Conservation (phyloP, 2,329 filamentous ascomycete genomes). For the Alternaria ethzedia region DNA sequence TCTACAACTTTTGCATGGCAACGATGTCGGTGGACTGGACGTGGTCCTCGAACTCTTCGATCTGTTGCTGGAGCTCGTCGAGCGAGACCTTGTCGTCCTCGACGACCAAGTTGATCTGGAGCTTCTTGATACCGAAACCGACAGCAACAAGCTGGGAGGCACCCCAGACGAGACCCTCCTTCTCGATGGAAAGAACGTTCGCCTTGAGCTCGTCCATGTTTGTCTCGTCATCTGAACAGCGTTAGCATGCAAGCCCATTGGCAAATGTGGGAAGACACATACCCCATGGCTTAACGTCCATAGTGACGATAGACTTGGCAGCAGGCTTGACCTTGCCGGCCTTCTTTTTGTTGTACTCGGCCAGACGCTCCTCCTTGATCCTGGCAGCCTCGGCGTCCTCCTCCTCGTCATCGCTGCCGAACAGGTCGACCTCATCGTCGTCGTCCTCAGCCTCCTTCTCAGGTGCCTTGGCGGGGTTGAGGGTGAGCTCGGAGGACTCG, state of each 20-base stretch:
- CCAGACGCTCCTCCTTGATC: conserved; percentile 87
- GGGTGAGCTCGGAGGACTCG: conserved; percentile 74
- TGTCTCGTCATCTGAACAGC: conserved; percentile 80
- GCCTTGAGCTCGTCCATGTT: conserved; percentile 83
- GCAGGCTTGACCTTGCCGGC: conserved; percentile 86
- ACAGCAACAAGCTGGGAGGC: conserved; percentile 85
- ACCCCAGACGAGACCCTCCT: conserved; percentile 97
- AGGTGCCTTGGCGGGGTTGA: conserved; percentile 86
- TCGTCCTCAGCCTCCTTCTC: conserved; percentile 64
- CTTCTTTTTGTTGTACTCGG: conserved; percentile 97
- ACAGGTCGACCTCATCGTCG: conserved; percentile 85
- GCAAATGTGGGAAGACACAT: conserved; percentile 52
- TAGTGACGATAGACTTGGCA: conserved; percentile 93
- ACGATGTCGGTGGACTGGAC: conserved; percentile 96
- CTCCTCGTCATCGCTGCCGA: conserved; percentile 85
- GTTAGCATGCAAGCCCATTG: conserved; percentile 23
- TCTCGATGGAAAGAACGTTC: conserved; percentile 80
- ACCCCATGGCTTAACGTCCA: conserved; percentile 99
- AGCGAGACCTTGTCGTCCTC: conserved; percentile 96
- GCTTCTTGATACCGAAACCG: conserved; percentile 98
- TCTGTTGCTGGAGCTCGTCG: conserved; percentile 85
- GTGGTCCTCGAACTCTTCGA: conserved; percentile 87
- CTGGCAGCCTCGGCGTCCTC: conserved; percentile 74
- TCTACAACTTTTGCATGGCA: conserved; percentile 53
- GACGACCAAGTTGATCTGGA: conserved; percentile 97